phyloP scores from a whole-genome alignment of 208 protist species.

The Naegleria fowleri region DNA sequence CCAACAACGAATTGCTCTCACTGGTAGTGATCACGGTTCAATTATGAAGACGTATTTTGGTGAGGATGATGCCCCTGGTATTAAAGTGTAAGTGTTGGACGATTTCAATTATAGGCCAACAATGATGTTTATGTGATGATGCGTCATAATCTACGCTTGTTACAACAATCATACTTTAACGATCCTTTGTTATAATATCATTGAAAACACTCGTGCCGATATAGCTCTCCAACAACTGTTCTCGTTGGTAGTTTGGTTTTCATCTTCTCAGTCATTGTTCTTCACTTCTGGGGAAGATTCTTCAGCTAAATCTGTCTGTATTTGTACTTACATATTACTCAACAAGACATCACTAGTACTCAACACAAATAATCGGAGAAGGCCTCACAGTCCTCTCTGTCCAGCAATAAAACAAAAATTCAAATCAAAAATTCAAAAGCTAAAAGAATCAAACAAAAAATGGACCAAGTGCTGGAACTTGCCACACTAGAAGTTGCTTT shows the following conservation, averaged over 20 bases:
- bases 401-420: not conserved
- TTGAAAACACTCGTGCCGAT: too few species aligned
- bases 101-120: not conserved
- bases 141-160: not conserved
- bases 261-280: conserved; percentile 9
- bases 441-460: not conserved
- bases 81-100: not conserved
- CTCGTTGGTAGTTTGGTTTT: conserved; percentile 13
- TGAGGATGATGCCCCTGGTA: not conserved
- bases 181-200: too few species aligned
- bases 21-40: not conserved
- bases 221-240: not conserved
- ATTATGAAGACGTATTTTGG: conserved; percentile 26
- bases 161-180: not conserved
- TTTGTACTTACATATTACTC: too few species aligned
- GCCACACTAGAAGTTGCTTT: not conserved
- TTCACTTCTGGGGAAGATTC: conserved; percentile 24
- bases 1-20: not conserved
- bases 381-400: not conserved
- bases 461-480: not conserved
- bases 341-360: too few species aligned
- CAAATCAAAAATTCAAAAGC: too few species aligned
- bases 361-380: too few species aligned
- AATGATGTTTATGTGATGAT: not conserved
- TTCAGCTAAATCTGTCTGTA: not conserved